Conservation (phyloP, 1,284 basidiomycete genomes). For the Ustilago curta region DNA sequence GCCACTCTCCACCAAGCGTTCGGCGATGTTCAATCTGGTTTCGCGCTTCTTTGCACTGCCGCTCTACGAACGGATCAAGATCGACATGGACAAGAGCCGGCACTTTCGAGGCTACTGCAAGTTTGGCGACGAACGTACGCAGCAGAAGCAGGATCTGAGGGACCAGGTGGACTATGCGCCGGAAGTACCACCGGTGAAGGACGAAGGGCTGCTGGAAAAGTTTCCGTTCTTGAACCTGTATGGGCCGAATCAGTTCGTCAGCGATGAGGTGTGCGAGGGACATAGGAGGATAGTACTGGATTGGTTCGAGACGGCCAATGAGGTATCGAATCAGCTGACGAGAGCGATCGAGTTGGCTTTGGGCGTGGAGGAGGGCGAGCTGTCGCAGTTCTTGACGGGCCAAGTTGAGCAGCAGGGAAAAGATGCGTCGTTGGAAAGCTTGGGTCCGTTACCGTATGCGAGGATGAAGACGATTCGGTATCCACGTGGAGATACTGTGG, state of each 20-base stretch:
- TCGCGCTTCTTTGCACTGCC: slow-evolving; percentile 50
- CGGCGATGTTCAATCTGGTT: slow-evolving; percentile 40
- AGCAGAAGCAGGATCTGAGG: slow-evolving; percentile 42
- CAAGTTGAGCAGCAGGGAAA: slow-evolving; percentile 1
- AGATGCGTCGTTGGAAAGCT: slow-evolving; percentile 6
- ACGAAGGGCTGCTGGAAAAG: slow-evolving; percentile 7
- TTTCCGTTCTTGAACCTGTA: slow-evolving; percentile 50
- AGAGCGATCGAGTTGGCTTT: slow-evolving; percentile 54
- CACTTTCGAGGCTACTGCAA: slow-evolving; percentile 61
- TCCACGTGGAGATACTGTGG: slow-evolving; percentile 40
- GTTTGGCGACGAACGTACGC: slow-evolving; percentile 58
- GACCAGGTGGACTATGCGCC: slow-evolving; percentile 55
- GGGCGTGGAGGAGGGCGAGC: slow-evolving; percentile 30
- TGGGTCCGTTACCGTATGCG: slow-evolving; percentile 45
- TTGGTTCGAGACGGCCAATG: slow-evolving; percentile 40
- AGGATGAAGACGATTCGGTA: slow-evolving; percentile 64
- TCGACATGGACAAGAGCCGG: slow-evolving; percentile 48
- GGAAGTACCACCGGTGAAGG: slow-evolving; percentile 17
- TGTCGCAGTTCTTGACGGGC: slow-evolving; percentile 41
- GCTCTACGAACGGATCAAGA: slow-evolving; percentile 25
- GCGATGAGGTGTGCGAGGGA: slow-evolving; percentile 27
- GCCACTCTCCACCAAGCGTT: slow-evolving; percentile 34
- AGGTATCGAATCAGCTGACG: slow-evolving; percentile 46
- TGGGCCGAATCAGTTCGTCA: slow-evolving; percentile 60
- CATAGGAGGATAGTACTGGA: slow-evolving; percentile 31